These are phyloP conservation scores for Neonectria coccinea DNA, from an alignment of 2,329 filamentous ascomycete species.

Conservation along the genomic window DNA sequence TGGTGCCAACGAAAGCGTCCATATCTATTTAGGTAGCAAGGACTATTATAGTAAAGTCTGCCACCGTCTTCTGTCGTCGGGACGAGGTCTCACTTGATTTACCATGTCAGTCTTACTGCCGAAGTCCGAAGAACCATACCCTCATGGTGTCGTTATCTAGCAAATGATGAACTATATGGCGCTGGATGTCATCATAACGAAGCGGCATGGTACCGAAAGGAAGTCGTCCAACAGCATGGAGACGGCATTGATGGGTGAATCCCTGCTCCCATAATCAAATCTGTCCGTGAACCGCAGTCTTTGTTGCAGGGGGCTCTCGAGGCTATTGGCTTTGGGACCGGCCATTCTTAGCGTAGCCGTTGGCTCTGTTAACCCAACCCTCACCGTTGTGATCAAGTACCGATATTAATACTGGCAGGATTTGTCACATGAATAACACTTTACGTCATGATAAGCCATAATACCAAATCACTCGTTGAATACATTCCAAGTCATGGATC, in stretches of 20 bases:
- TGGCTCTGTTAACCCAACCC: no score
- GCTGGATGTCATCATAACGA: conserved; percentile 6
- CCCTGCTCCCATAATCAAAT: conserved; percentile 14
- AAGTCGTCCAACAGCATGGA: conserved; percentile 5
- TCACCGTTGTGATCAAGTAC: no score
- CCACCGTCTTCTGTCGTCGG: no score
- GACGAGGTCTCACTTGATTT: no score
- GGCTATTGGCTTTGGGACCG: conserved; percentile 1
- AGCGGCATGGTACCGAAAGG: conserved; percentile 6
- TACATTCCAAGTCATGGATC: no score
- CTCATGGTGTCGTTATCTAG: conserved; percentile 20
- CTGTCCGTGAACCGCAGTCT: conserved; percentile 16
- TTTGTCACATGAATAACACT: no score
- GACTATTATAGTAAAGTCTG: no score
- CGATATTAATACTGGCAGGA: no score
- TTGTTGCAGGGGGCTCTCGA: conserved; percentile 25
- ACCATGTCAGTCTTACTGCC: no score
- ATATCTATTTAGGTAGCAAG: no score
- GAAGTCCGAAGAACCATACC: conserved; percentile 1
- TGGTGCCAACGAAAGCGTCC: background rate
- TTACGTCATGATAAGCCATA: no score
- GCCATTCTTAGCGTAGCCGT: conserved; percentile 12
- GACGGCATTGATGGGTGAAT: conserved; percentile 13
- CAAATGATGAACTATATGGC: conserved; percentile 17
- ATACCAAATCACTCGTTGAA: no score